Evolutionary conservation across 2,329 filamentous ascomycete species (phyloP), one percentile per base, ranked within the genome.

Genomic region (Lomentospora prolificans): DNA sequence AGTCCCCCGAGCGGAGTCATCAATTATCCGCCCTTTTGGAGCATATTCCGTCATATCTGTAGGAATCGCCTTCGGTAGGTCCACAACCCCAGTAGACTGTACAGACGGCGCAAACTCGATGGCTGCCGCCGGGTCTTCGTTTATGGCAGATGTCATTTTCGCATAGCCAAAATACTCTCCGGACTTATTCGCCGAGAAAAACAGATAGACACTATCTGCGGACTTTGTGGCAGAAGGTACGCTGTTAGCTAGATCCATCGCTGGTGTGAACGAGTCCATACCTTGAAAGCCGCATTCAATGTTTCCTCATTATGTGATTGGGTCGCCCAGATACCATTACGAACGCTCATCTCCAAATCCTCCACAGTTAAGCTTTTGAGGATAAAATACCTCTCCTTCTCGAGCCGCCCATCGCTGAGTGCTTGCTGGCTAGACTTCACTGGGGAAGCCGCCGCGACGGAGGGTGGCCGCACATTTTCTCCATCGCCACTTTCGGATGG

Each of bases 161-260:
- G 91, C 92, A 65, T 95, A 96, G 19, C 92, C 92, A 70, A 94
- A 96, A 66, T 96, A 97, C 69, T 96, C 92, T 10, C 92, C 92
- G 0, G 92, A 96, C 65, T 96, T 96, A 70, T 97, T 97, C 10
- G 92, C 92, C 1, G 92, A 97, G 68, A 97, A 97, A 12, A 97
- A 82, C 28, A 97, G 76, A 65, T 91, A 96, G 1, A 97, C 91
- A 64, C 87, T 89, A 55, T 95, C 89, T 12, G 85, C 82, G 8
- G 77, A 75, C 90, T 95, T 53, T 10, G 4, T 44, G 14, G 5
- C 19, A 33, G 22, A 53, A 53, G 50, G 17, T 24, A n/a, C n/a
- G n/a, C 7, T 48, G 10, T 14, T 25, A 28, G 30, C 27, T 27
- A 50, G 28, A n/a, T n/a, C n/a, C n/a, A n/a, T n/a, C n/a, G n/a